Evolutionary conservation across 306 rosid genomes (phyloP), one percentile per base, ranked within the genome.

Genomic region (Vigna hirtella): DNA sequence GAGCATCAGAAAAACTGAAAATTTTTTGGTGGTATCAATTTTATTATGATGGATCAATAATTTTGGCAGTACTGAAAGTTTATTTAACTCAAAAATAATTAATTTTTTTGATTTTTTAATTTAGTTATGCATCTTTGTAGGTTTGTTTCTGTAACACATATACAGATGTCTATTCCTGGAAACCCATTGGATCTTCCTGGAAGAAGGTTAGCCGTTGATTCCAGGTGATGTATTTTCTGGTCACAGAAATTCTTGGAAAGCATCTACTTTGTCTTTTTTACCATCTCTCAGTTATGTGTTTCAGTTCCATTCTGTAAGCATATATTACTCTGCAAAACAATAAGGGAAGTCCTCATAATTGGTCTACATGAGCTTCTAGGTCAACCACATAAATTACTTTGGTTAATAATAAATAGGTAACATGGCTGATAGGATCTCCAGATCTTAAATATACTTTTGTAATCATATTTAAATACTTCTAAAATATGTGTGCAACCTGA

Each of bases 81-180:
- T 42, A 42, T 42, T 42, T 42, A 42, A 42, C 13, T 4, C 0
- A 42, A 69, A 61, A 57, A 30, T 15, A 62, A 63, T 57, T 30
- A 69, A 57, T 42, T 43, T 63, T 4, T 65, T 47, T 40, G 24
- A 43, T 79, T 58, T 50, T 55, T 26, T 20, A n/a, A 56, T 72
- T 61, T 72, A 51, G 58, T 58, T 49, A 61, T 83, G 76, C 70
- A 36, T 72, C 79, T 64, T 77, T 42, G 62, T 82, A 94, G 98
- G 88, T 90, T 94, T 85, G 87, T 89, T 48, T 91, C 98, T 2
- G 70, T 89, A 65, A 83, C 92, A 17, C 97, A 92, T 71, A 86
- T 94, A 80, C 89, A 89, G 65, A 89, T 92, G 72, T 92, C 97
- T 70, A 83, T 73, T 83, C 93, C 98, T 80, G 98, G 98, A 85